Conservation (phyloP, 2,329 filamentous ascomycete genomes). For the Ploettnerulaceae sp. region DNA sequence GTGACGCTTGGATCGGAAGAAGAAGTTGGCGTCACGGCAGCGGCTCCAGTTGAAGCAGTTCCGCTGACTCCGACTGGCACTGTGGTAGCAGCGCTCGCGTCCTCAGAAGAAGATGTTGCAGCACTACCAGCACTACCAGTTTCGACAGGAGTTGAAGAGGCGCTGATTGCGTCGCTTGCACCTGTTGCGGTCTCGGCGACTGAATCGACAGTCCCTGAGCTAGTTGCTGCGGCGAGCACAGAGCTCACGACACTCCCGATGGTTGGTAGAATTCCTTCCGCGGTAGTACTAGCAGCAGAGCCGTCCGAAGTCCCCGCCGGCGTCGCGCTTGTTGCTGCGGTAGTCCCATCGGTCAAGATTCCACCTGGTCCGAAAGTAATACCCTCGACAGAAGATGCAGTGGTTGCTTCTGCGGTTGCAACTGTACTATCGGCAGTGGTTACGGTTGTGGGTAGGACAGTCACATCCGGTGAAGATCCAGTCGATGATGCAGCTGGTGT, state of each 20-base stretch:
- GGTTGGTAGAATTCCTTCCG: slow-evolving; percentile 1
- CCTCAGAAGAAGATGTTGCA: background rate
- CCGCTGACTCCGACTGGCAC: no score
- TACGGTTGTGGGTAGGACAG: slow-evolving; percentile 17
- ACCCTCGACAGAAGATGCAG: slow-evolving; percentile 19
- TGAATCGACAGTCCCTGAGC: background rate
- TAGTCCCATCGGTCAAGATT: slow-evolving; percentile 22
- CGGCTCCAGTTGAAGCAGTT: slow-evolving; percentile 11
- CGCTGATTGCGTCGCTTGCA: background rate
- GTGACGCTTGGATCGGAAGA: slow-evolving; percentile 2
- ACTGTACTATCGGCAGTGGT: background rate
- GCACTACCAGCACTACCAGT: background rate
- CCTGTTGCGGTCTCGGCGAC: background rate
- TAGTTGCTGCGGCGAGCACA: background rate
- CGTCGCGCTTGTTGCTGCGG: slow-evolving; percentile 6
- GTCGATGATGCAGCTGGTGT: slow-evolving; percentile 12
- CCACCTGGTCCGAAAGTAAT: slow-evolving; percentile 32
- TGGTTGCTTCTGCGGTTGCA: slow-evolving; percentile 5
- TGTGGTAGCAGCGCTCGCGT: no score
- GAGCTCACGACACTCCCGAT: background rate
- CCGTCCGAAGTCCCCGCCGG: background rate
- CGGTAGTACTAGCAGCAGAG: background rate
- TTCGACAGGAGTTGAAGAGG: no score
- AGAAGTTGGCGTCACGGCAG: background rate
- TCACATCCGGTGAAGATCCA: slow-evolving; percentile 8